Conservation (phyloP, 1,284 basidiomycete genomes). For the Phellinidium pouzarii region DNA sequence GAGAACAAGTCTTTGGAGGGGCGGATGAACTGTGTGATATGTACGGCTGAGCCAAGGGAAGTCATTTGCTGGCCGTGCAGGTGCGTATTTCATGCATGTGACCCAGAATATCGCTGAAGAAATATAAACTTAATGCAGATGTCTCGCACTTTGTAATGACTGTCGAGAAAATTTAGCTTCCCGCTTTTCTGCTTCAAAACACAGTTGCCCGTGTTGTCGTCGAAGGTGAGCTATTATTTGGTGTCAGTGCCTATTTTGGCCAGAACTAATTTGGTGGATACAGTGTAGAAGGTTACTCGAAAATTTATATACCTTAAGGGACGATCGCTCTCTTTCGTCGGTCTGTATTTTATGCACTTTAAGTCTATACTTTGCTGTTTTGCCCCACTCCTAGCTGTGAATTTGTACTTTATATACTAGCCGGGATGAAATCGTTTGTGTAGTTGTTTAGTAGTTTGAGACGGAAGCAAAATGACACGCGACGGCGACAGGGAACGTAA, state of each 20-base stretch:
- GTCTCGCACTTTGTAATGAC: slow-evolving; percentile 65
- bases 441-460: not conserved
- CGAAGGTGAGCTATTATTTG: slow-evolving; percentile 45
- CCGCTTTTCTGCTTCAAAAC: slow-evolving; percentile 54
- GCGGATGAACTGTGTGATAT: slow-evolving; percentile 58
- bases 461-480: not conserved
- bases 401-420: not conserved
- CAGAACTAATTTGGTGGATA: not conserved
- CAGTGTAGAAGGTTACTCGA: slow-evolving; percentile 69
- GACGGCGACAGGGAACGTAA: not conserved
- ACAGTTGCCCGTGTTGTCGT: slow-evolving; percentile 69
- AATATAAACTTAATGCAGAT: slow-evolving; percentile 34
- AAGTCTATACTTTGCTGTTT: not conserved
- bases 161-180: slow-evolving; percentile 65
- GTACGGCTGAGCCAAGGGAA: slow-evolving; percentile 59
- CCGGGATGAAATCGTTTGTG: no score
- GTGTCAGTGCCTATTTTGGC: slow-evolving; percentile 3
- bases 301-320: slow-evolving; percentile 53
- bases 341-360: not conserved
- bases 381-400: not conserved
- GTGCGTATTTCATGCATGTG: slow-evolving; percentile 32
- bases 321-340: not conserved
- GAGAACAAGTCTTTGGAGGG: slow-evolving; percentile 25
- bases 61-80: slow-evolving; percentile 78
- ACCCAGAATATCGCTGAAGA: slow-evolving; percentile 3